Evolutionary conservation across 1,284 basidiomycete genomes (phyloP), one percentile per base, ranked within the genome.

Genomic region (Pyrrhoderma noxium): DNA sequence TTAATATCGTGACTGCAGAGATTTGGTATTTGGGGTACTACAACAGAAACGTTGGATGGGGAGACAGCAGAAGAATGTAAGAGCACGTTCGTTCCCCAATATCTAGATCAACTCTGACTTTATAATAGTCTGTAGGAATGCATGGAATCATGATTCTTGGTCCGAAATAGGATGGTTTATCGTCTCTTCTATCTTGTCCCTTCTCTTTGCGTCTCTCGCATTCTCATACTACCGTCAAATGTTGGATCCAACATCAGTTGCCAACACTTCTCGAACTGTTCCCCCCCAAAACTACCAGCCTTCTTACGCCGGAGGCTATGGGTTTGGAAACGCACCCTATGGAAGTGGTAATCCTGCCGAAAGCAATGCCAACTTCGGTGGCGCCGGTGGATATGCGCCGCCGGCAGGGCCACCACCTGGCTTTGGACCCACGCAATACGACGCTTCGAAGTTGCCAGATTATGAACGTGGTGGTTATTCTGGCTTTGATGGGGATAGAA

Each of bases 191-290:
- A 39, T 76, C 45, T 59, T 81, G 37, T 70, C 80, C 50, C 56
- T 71, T 18, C 61, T 87, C 49, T 86, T 88, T 70, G 72, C 76
- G 35, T 58, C 75, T 46, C 64, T 85, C 57, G 75, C 79, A 1
- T 82, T 82, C 60, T 70, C 72, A 8, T 91, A 81, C 68, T 82
- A 84, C 62, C 78, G 80, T 21, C 88, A 91, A 67, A 62, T 79
- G 8, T 71, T 78, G 25, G 84, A 90, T 62, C 85, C 87, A 0
- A 59, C 65, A 3, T 70, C 69, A 21, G 62, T 63, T 48, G 70
- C 57, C n/a, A 70, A 68, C 59, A 54, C 67, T 39, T 60, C 59
- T 11, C 70, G 66, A 21, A 53, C 64, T 13, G n/a, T 22, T 40
- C 38, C n/a, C 5, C 67, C 73, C 1, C 49, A 64, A 4, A 61